phyloP scores from a whole-genome alignment of 2,329 filamentous ascomycete genomes.

The Sclerotinia sclerotiorum region DNA sequence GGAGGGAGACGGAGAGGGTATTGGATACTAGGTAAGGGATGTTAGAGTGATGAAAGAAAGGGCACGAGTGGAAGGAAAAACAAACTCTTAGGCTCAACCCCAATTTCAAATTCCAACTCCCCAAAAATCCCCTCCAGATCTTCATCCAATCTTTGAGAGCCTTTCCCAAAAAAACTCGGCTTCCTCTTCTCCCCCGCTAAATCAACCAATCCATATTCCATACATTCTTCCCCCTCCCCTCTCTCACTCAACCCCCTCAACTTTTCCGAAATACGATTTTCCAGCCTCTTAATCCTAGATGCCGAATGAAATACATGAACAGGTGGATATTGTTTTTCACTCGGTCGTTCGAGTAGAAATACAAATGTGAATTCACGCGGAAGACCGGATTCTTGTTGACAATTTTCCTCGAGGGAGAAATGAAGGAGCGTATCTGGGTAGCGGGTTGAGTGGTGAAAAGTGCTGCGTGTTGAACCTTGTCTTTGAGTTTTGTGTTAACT shows the following conservation, averaged over 20 bases:
- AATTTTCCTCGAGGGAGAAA: slow-evolving; percentile 52
- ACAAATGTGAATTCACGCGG: slow-evolving; percentile 54
- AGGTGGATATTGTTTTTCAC: slow-evolving; percentile 8
- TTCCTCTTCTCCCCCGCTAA: not conserved
- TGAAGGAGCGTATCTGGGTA: slow-evolving; percentile 42
- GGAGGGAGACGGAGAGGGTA: not conserved
- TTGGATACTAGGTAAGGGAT: not conserved
- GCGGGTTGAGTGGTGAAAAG: slow-evolving; percentile 4
- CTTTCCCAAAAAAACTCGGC: not conserved
- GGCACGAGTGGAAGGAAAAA: not conserved
- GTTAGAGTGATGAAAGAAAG: not conserved
- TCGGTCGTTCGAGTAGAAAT: slow-evolving; percentile 43
- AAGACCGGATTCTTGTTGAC: slow-evolving; percentile 48
- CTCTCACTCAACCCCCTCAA: not conserved
- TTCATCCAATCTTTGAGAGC: not conserved
- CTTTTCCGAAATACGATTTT: slow-evolving; percentile 1
- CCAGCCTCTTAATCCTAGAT: not conserved
- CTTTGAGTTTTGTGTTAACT: not conserved
- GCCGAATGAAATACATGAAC: slow-evolving; percentile 21
- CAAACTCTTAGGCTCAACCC: slow-evolving; percentile 4
- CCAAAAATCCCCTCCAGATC: slow-evolving; percentile 1
- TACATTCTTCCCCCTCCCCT: not conserved
- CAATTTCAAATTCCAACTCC: slow-evolving; percentile 7
- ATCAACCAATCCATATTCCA: not conserved
- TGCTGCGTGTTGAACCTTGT: slow-evolving; percentile 21